Conservation (phyloP, 2,329 filamentous ascomycete genomes). For the Zelopaecilomyces penicillatus region DNA sequence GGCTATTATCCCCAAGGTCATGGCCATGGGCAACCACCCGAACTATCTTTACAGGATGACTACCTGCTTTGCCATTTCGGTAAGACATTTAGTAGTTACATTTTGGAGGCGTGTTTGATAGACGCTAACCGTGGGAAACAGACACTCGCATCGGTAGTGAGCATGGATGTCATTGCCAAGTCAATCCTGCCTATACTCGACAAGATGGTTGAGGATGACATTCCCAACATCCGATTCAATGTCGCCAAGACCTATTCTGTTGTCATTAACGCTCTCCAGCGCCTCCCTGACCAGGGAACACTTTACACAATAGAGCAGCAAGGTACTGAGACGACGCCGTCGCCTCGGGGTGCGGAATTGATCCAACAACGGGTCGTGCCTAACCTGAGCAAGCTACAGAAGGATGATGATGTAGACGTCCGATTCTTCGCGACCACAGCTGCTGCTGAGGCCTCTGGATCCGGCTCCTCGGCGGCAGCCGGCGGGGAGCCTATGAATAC, state of each 20-base stretch:
- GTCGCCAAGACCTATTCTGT: constrained; percentile 95
- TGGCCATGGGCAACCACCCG: constrained; percentile 94
- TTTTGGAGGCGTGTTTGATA: background rate
- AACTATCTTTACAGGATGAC: constrained; percentile 99
- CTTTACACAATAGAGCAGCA: constrained; percentile 78
- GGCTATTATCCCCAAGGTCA: constrained; percentile 96
- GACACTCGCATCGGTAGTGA: constrained; percentile 91
- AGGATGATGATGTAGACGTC: constrained; percentile 96
- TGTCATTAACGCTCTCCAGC: constrained; percentile 83
- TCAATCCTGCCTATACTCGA: constrained; percentile 95
- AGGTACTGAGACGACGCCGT: constrained; percentile 52
- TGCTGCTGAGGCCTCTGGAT: constrained; percentile 48
- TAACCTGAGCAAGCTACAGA: constrained; percentile 88
- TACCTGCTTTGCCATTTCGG: constrained; percentile 97
- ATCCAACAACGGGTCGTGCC: constrained; percentile 83
- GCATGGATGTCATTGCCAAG: constrained; percentile 83
- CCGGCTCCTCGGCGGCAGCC: constrained; percentile 18
- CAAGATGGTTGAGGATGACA: constrained; percentile 86
- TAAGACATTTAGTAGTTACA: constrained; percentile 42
- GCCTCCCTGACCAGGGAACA: constrained; percentile 81
- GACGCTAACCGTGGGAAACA: constrained; percentile 27
- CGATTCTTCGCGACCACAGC: constrained; percentile 95
- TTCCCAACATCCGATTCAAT: constrained; percentile 99
- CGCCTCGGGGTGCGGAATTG: constrained; percentile 65
- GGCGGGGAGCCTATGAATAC: constrained; percentile 57